Conservation (phyloP, 306 rosid species). For the Psophocarpus tetragonolobus region DNA sequence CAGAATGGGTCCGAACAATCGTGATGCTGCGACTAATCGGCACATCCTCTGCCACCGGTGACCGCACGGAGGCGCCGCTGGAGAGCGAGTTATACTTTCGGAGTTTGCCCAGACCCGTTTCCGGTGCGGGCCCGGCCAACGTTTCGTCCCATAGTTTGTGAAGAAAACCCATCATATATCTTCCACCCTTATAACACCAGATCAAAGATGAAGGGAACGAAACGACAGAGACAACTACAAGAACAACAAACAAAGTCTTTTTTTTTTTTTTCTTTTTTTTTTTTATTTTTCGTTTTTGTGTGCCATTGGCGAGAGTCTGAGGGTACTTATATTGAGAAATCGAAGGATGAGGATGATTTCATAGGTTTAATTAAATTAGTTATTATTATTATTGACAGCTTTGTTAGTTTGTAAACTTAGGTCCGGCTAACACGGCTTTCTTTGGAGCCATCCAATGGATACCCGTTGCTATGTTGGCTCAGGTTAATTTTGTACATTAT, state of each 20-base stretch:
- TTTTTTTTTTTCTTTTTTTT: background rate
- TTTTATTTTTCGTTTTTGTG: background rate
- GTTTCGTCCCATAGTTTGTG: slow-evolving; percentile 98
- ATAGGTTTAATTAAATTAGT: background rate
- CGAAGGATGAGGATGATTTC: slow-evolving; percentile 11
- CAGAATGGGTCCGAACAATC: slow-evolving; percentile 45
- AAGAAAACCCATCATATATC: slow-evolving; percentile 69
- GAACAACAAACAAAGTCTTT: background rate
- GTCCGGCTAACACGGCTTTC: slow-evolving; percentile 49
- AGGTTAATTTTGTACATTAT: background rate
- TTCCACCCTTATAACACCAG: slow-evolving; percentile 29
- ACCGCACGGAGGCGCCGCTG: background rate
- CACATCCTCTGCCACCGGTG: slow-evolving; percentile 37
- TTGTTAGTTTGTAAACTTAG: slow-evolving; percentile 32
- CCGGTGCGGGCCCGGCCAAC: slow-evolving; percentile 91
- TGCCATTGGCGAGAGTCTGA: background rate
- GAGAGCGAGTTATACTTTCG: slow-evolving; percentile 68
- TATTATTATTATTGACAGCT: slow-evolving; percentile 37
- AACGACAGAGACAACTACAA: slow-evolving; percentile 43
- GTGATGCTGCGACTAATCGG: slow-evolving; percentile 71
- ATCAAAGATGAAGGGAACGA: slow-evolving; percentile 46
- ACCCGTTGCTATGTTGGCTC: background rate
- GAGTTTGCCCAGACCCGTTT: slow-evolving; percentile 83
- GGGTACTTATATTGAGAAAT: slow-evolving; percentile 45
- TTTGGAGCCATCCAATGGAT: slow-evolving; percentile 48